Evolutionary conservation across 345 rosid genomes (phyloP).

Genomic region (Lumnitzera littorea): DNA sequence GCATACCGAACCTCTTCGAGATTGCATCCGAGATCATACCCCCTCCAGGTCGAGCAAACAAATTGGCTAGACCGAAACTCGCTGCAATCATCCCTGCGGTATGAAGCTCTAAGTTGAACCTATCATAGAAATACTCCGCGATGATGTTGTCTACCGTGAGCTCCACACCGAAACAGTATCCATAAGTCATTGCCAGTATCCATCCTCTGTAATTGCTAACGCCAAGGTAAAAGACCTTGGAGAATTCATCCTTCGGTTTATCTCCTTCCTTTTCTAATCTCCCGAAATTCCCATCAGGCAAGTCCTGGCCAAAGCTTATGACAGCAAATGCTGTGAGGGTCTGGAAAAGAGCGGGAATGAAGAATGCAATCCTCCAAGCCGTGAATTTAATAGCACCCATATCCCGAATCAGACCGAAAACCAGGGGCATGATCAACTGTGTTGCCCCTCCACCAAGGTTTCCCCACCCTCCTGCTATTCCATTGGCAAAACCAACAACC

Average conservation of each 20-base stretch:
- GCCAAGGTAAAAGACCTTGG: conserved; percentile 40
- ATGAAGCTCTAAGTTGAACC: conserved; percentile 60
- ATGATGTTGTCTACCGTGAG: conserved; percentile 75
- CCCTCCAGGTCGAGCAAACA: conserved; percentile 72
- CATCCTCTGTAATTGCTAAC: conserved; percentile 75
- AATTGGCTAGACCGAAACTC: conserved; percentile 72
- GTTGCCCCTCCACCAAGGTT: conserved; percentile 90
- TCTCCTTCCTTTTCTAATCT: conserved; percentile 57
- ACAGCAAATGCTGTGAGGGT: conserved; percentile 61
- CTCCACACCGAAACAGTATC: conserved; percentile 91
- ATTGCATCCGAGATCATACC: conserved; percentile 59
- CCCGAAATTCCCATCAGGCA: conserved; percentile 67
- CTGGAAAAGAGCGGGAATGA: conserved; percentile 76
- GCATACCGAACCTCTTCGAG: conserved; percentile 68
- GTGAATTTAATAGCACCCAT: conserved; percentile 64
- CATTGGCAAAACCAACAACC: conserved; percentile 78
- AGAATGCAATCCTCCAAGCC: conserved; percentile 86
- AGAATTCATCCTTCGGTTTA: conserved; percentile 50
- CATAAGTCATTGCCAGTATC: conserved; percentile 79
- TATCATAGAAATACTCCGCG: conserved; percentile 81
- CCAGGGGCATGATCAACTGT: conserved; percentile 83
- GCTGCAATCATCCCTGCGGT: conserved; percentile 92
- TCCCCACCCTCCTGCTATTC: conserved; percentile 91
- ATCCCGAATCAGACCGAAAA: conserved; percentile 41
- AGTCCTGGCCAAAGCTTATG: conserved; percentile 68